phyloP scores from a whole-genome alignment of 78 protist genomes.

The Mantamonas sphyraenae region DNA sequence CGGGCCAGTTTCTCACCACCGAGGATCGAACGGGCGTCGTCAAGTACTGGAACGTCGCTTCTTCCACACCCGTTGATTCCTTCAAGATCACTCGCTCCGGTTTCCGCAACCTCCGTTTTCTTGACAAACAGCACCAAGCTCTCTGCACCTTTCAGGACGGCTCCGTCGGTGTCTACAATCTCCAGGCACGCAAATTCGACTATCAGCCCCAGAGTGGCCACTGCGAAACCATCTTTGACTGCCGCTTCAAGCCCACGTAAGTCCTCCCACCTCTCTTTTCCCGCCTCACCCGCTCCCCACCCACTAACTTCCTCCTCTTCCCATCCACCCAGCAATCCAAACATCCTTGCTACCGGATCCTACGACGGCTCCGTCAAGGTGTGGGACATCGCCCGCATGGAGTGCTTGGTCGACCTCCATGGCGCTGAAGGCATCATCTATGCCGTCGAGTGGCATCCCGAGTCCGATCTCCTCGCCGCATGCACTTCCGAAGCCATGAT shows the following conservation, averaged over 20 bases:
- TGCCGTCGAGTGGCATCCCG: background rate
- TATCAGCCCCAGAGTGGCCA: background rate
- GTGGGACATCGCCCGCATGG: constrained; percentile 8
- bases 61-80: too few relatives aligned
- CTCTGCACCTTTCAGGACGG: constrained; percentile 16
- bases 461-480: background rate
- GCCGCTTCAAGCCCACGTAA: constrained; percentile 12
- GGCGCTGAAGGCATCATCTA: constrained; percentile 8
- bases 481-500: background rate
- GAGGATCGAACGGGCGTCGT: background rate
- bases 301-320: background rate
- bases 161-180: constrained; percentile 11
- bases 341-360: constrained; percentile 9
- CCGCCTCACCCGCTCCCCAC: too few relatives aligned
- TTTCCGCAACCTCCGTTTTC: background rate
- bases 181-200: constrained; percentile 1
- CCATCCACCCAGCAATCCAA: background rate
- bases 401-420: background rate
- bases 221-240: constrained; percentile 24
- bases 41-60: constrained; percentile 20
- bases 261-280: too few relatives aligned
- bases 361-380: constrained; percentile 17
- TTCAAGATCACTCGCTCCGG: background rate
- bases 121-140: background rate
- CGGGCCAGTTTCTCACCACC: constrained; percentile 22